Percentiles rank a stretch among this genome's conserved stretches.
Evolutionary conservation across 306 rosid genomes (phyloP).

Genomic region (Citrullus mucosospermus): DNA sequence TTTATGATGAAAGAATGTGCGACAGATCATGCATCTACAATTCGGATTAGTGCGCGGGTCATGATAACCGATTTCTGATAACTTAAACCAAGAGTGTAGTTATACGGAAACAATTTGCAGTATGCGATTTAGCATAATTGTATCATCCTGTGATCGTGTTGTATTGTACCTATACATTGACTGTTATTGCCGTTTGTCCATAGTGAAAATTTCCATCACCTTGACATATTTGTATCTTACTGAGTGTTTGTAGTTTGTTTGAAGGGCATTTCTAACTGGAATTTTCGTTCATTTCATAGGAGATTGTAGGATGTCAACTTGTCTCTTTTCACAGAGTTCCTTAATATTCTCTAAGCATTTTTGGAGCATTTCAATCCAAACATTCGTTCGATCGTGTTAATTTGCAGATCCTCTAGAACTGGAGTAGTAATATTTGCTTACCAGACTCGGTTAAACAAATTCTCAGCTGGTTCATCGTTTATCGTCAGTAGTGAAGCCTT

Average conservation of each 20-base stretch:
- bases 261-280: background rate
- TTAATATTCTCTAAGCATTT: background rate
- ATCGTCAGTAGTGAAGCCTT: background rate
- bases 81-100: background rate
- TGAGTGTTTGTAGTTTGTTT: background rate
- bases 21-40: background rate
- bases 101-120: background rate
- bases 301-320: background rate
- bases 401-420: background rate
- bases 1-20: slow-evolving; percentile 17
- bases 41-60: background rate
- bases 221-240: background rate
- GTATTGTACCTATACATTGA: background rate
- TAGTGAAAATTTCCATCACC: background rate
- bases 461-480: background rate
- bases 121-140: background rate
- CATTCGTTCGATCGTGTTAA: background rate
- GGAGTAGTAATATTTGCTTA: background rate
- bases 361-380: background rate
- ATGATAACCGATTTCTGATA: background rate
- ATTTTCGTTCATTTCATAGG: background rate
- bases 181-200: background rate
- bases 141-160: background rate
- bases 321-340: background rate
- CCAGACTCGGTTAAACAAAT: too few relatives aligned